Conservation (phyloP, 805 yeast species). For the Metschnikowia borealis region DNA sequence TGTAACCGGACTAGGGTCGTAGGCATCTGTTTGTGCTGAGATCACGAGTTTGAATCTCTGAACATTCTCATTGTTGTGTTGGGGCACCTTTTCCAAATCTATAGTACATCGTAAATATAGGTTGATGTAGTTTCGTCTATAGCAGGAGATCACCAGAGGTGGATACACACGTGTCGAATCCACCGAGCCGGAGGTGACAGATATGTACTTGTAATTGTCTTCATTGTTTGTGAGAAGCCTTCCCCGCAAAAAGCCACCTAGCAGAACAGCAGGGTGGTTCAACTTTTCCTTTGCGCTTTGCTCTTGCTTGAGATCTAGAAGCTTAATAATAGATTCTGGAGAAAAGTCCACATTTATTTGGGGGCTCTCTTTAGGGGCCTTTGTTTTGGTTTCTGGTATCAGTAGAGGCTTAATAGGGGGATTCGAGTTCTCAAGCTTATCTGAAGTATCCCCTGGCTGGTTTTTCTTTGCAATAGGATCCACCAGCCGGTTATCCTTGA, state of each 20-base stretch:
- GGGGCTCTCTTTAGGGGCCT: conserved; percentile 1
- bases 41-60: conserved; percentile 34
- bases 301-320: conserved; percentile 11
- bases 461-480: background rate
- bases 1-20: conserved; percentile 11
- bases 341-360: conserved; percentile 14
- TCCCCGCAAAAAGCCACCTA: conserved; percentile 39
- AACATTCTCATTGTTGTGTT: conserved; percentile 6
- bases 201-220: conserved; percentile 34
- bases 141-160: conserved; percentile 42
- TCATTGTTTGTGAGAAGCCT: conserved; percentile 39
- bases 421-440: background rate
- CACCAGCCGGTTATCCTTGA: background rate
- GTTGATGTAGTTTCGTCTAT: conserved; percentile 42
- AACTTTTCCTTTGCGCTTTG: background rate
- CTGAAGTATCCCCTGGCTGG: background rate
- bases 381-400: background rate
- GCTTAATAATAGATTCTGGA: conserved; percentile 8
- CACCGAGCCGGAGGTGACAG: conserved; percentile 10
- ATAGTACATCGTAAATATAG: conserved; percentile 6
- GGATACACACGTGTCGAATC: conserved; percentile 12
- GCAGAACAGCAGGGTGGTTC: background rate
- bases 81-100: conserved; percentile 1
- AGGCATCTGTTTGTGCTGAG: conserved; percentile 34
- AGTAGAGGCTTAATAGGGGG: background rate